phyloP scores from a whole-genome alignment of 805 yeast genomes.

The Yarrowia alimentaria region DNA sequence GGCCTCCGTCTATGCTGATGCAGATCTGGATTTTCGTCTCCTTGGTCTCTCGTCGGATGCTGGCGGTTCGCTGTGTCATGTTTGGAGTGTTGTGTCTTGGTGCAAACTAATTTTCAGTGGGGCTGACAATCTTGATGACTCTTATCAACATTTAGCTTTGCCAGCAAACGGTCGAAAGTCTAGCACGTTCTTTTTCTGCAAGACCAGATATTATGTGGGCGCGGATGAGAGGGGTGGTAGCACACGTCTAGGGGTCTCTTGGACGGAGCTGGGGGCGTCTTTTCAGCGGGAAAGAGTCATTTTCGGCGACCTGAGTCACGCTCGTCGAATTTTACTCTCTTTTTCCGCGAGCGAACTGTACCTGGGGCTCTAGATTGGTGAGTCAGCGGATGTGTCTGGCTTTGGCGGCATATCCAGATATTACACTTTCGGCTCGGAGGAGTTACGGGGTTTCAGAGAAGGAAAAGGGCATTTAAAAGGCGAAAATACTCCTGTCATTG shows the following conservation, averaged over 20 bases:
- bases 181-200: slow-evolving; percentile 10
- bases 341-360: background rate
- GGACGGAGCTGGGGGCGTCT: no score
- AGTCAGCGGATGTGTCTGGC: slow-evolving; percentile 3
- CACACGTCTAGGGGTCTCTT: no score
- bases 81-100: slow-evolving; percentile 30
- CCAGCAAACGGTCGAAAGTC: slow-evolving; percentile 18
- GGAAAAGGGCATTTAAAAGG: no score
- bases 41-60: slow-evolving; percentile 72
- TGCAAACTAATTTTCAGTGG: slow-evolving; percentile 22
- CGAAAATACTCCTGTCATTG: no score
- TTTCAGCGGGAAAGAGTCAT: no score
- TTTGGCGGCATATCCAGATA: background rate
- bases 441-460: no score
- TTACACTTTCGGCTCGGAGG: no score
- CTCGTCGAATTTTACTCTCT: no score
- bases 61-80: slow-evolving; percentile 42
- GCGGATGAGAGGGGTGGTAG: no score
- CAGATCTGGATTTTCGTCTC: slow-evolving; percentile 92
- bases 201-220: no score
- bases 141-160: slow-evolving; percentile 26
- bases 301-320: no score
- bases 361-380: slow-evolving; percentile 7
- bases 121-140: slow-evolving; percentile 27
- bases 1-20: slow-evolving; percentile 81